Conservation (phyloP, 257 asterid species). For the Nicotiana sylvestris region DNA sequence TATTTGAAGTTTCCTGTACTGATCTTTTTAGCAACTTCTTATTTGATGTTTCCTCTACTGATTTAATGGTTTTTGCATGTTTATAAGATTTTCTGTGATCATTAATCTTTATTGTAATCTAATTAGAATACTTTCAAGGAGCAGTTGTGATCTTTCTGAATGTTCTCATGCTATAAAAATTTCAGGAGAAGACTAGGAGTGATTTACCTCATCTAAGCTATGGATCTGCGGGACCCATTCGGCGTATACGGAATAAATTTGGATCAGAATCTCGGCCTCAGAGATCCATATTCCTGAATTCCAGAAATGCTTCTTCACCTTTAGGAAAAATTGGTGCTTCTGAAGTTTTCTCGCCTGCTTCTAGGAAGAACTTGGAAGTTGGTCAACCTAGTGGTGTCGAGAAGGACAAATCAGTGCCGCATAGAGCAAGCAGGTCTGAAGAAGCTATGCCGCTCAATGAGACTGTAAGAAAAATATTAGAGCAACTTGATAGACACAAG, state of each 20-base stretch:
- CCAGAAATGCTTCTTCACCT: constrained; percentile 40
- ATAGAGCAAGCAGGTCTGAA: constrained; percentile 27
- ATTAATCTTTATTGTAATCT: not conserved
- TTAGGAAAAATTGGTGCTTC: constrained; percentile 29
- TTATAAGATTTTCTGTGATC: not conserved
- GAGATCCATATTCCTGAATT: constrained; percentile 50
- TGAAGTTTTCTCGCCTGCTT: constrained; percentile 36
- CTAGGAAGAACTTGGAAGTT: constrained; percentile 34
- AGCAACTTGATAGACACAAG: constrained; percentile 61
- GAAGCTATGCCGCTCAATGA: constrained; percentile 18
- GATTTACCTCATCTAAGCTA: constrained; percentile 38
- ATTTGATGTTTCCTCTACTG: not conserved
- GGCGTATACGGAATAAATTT: constrained; percentile 57
- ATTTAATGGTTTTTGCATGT: not conserved
- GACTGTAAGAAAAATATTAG: constrained; percentile 50
- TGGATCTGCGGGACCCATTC: constrained; percentile 85
- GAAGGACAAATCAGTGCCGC: constrained; percentile 30
- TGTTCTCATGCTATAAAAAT: constrained; percentile 13
- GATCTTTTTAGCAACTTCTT: not conserved
- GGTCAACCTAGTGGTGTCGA: constrained; percentile 51
- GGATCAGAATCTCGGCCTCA: constrained; percentile 66
- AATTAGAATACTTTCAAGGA: not conserved
- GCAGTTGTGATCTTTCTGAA: constrained; percentile 10
- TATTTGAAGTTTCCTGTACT: not conserved
- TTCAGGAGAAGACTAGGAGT: constrained; percentile 54